Evolutionary conservation across 1,284 basidiomycete species (phyloP).

Genomic region (Microbotryum violaceum): DNA sequence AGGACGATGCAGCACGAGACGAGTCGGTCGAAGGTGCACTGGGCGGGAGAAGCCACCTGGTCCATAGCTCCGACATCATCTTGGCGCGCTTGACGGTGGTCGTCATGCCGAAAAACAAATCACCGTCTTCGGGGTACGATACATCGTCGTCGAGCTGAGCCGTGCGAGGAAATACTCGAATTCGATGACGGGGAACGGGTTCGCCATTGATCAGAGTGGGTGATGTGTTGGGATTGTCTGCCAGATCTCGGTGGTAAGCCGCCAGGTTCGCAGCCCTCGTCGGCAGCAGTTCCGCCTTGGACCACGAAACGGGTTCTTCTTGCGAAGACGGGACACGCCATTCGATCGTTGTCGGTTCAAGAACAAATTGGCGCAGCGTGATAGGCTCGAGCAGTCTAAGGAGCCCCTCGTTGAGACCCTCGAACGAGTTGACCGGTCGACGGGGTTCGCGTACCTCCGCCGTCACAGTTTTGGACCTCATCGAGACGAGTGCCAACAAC

Average conservation of each 20-base stretch:
- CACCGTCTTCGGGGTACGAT: constrained; percentile 2
- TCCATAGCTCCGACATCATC: constrained; percentile 27
- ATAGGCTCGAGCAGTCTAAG: constrained; percentile 10
- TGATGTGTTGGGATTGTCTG: background rate
- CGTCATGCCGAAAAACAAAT: constrained; percentile 26
- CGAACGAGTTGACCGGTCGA: too few species aligned
- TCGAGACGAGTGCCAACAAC: too few species aligned
- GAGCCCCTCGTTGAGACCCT: constrained; percentile 9
- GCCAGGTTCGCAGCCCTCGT: background rate
- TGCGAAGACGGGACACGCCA: constrained; percentile 1
- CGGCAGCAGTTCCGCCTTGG: constrained; percentile 3
- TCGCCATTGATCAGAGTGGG: background rate
- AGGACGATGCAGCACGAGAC: too few species aligned
- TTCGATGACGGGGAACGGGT: constrained; percentile 9
- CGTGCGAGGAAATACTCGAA: constrained; percentile 12
- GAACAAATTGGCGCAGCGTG: constrained; percentile 12
- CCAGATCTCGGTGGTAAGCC: background rate
- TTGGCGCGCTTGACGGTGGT: constrained; percentile 27
- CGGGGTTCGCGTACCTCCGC: too few species aligned
- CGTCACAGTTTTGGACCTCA: too few species aligned
- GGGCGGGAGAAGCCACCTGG: constrained; percentile 14
- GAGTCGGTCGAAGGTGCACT: background rate
- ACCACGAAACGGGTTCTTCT: constrained; percentile 19
- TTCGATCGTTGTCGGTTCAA: constrained; percentile 14
- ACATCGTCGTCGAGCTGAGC: constrained; percentile 3